Percentiles rank a stretch among this genome's conserved stretches.
These are phyloP conservation scores for Dactylellina cionopaga DNA, from an alignment of 2,329 filamentous ascomycete genomes.

Conservation along the genomic window DNA sequence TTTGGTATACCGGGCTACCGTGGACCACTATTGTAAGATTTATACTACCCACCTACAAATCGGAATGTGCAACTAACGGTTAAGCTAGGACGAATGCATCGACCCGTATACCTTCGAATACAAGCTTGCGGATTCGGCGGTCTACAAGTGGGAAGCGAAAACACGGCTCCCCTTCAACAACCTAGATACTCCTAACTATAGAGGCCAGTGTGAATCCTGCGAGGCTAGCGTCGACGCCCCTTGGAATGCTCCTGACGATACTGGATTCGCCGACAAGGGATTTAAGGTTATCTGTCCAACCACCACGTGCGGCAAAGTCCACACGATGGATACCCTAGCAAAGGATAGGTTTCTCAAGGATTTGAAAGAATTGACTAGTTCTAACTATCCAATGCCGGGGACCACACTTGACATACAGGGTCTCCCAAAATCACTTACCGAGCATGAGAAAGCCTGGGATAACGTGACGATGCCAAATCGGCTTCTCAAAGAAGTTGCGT, in stretches of 20 bases:
- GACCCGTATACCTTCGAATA: constrained; percentile 54
- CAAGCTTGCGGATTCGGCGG: constrained; percentile 47
- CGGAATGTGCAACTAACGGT: constrained; percentile 66
- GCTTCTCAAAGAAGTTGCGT: constrained; percentile 65
- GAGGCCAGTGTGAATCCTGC: constrained; percentile 33
- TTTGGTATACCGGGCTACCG: constrained; percentile 74
- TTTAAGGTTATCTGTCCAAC: constrained; percentile 66
- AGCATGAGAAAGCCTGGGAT: constrained; percentile 53
- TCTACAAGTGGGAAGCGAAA: constrained; percentile 47
- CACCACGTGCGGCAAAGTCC: constrained; percentile 63
- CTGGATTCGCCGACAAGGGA: constrained; percentile 70
- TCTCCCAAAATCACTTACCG: constrained; percentile 61
- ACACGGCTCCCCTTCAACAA: constrained; percentile 32
- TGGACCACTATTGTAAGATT: constrained; percentile 69
- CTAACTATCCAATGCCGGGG: constrained; percentile 71
- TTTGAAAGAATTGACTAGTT: constrained; percentile 63
- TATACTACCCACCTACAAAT: constrained; percentile 44
- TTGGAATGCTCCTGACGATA: constrained; percentile 62
- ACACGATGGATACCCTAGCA: constrained; percentile 71
- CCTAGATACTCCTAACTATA: constrained; percentile 38
- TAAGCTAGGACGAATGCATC: constrained; percentile 62
- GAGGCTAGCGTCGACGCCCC: constrained; percentile 55
- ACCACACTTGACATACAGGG: constrained; percentile 71
- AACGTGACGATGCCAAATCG: constrained; percentile 69
- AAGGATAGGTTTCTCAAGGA: constrained; percentile 72